Evolutionary conservation across 2,329 filamentous ascomycete genomes (phyloP), one percentile per base, ranked within the genome.

Genomic region (Cladorrhinum sp.): DNA sequence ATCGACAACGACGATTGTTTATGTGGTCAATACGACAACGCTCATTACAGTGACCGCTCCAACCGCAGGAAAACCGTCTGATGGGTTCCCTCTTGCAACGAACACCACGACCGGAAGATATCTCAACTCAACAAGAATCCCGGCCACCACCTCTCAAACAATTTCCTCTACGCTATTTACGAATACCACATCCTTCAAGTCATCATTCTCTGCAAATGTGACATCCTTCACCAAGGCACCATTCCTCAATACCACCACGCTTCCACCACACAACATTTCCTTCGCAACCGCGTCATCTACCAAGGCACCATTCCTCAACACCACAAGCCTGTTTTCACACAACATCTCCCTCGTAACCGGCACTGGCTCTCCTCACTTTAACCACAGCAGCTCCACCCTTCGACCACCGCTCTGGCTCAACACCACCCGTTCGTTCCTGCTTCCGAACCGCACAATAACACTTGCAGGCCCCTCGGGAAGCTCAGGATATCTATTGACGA

Each of bases 101-200:
- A 58, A 25, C 32, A 57, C 20, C 29, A 58, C 58, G 1, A 50
- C 49, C 23, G 54, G 60, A 2, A 45, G n/a, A 16, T 60, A 49
- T 48, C 50, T 57, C 24, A 62, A 62, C 57, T 58, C 55, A 10
- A 57, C 59, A 32, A 61, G 50, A 38, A 45, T 3, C 16, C 16
- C 41, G 7, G 9, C 18, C 2, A 55, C 50, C 12, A 16, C 51
- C 2, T 56, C 53, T 8, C 53, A 49, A 25, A 36, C 38, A 23
- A 25, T 56, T 12, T 27, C 29, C 13, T 32, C 53, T 4, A 7
- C 41, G 10, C 16, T 7, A 12, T 18, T 22, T n/a, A 45, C 20
- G 16, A 45, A 45, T 16, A n/a, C 38, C 22, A 56, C 38, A 25
- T 48, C 36, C 23, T 16, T 49, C 16, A 41, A 36, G 29, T 32